These are phyloP conservation scores for Rosa lucieae DNA, from an alignment of 306 rosid genomes.

Conservation along the genomic window DNA sequence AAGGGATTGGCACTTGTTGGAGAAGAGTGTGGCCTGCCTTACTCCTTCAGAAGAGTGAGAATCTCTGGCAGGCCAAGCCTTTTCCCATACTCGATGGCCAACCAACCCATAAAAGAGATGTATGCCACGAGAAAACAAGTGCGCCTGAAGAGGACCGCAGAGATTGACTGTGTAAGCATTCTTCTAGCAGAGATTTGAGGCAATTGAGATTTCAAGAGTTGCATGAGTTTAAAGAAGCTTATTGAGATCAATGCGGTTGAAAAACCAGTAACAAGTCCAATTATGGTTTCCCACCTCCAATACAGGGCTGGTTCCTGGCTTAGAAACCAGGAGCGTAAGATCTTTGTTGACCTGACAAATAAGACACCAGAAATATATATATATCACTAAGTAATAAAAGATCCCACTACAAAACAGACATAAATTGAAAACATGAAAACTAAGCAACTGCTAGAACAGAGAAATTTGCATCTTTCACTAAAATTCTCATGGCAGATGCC, in stretches of 20 bases:
- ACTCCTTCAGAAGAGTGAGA: conserved; percentile 34
- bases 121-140: conserved; percentile 60
- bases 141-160: conserved; percentile 37
- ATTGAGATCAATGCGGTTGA: conserved; percentile 70
- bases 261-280: conserved; percentile 65
- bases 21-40: conserved; percentile 29
- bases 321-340: conserved; percentile 52
- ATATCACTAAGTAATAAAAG: conserved; percentile 25
- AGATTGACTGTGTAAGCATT: conserved; percentile 29
- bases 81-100: conserved; percentile 58
- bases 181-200: conserved; percentile 27
- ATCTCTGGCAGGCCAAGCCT: conserved; percentile 60
- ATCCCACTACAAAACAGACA: background rate
- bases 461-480: background rate
- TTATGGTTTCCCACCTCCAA: conserved; percentile 74
- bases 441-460: background rate
- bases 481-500: background rate
- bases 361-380: conserved; percentile 22
- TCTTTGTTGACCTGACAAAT: conserved; percentile 59
- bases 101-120: conserved; percentile 63
- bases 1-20: background rate
- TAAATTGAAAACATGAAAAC: background rate
- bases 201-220: conserved; percentile 42
- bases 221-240: conserved; percentile 43
- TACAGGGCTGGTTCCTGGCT: conserved; percentile 32